Conservation (phyloP, 768 basidiomycete species). For the Mycena polygramma region DNA sequence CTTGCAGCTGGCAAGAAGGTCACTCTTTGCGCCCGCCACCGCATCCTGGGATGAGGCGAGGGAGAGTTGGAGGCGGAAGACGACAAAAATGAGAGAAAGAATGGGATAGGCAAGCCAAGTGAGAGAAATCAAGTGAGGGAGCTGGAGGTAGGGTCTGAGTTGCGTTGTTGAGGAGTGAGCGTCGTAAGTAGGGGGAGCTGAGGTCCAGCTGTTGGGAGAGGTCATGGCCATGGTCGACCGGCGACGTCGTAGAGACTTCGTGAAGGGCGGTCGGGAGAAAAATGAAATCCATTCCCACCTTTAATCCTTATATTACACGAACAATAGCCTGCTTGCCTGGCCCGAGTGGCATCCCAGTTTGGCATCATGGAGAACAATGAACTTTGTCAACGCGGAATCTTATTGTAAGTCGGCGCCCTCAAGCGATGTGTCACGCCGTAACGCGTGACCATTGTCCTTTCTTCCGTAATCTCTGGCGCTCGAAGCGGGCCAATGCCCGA, state of each 20-base stretch:
- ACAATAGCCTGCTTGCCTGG: not conserved
- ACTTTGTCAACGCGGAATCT: no score
- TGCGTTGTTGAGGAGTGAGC: conserved; percentile 34
- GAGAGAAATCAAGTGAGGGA: conserved; percentile 86
- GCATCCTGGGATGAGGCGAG: conserved; percentile 76
- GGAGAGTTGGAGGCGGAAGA: conserved; percentile 84
- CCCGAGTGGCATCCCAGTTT: no score
- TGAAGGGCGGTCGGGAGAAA: conserved; percentile 34
- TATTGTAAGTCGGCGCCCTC: no score
- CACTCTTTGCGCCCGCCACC: conserved; percentile 76
- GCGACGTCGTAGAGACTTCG: conserved; percentile 48
- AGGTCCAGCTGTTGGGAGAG: conserved; percentile 27
- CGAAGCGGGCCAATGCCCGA: no score
- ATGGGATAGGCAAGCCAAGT: conserved; percentile 94
- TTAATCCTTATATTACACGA: conserved; percentile 27
- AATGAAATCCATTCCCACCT: conserved; percentile 13
- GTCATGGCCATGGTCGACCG: conserved; percentile 47
- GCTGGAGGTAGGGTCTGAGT: conserved; percentile 87
- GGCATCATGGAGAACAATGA: no score
- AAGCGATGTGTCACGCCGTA: not conserved
- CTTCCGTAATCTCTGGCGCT: no score
- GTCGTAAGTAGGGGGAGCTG: conserved; percentile 37
- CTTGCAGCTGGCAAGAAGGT: conserved; percentile 86
- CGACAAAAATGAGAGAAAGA: conserved; percentile 88
- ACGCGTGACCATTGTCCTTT: conserved; percentile 12